Base-by-base conservation (phyloP, 306 rosid genomes). In the Delonix regia region DNA sequence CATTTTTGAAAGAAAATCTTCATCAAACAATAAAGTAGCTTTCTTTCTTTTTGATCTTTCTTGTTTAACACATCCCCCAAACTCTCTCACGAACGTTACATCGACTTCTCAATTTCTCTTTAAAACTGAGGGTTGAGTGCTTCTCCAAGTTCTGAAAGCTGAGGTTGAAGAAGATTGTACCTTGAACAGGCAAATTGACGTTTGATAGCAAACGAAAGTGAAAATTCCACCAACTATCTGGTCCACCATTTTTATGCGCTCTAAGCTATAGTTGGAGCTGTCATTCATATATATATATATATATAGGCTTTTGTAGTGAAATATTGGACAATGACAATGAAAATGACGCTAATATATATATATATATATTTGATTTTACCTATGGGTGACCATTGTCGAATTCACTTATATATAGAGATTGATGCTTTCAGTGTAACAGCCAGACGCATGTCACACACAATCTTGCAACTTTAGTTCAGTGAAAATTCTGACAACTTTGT, bases 161-260 rank as follows among this genome's bases (percentile, higher is more conserved):
- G 52, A 49, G 77, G 73, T 49, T 72, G 71, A 82, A 51, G 22
- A 25, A 75, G 69, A 70, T 52, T 62, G 45, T 76, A 65, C 76
- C 81, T 27, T 21, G 42, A 76, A 70, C 53, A 61, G 18, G 30
- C 9, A 62, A 70, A 21, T 69, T 21, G 16, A 62, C 5, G 1
- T 25, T 25, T 18, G 64, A 25, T 18, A 24, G n/a, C 9, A 8
- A 57, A 25, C 9, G 18, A 57, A 25, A 10, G 34, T 24, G 34
- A 56, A 18, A 30, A 18, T 18, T 34, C 63, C 27, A 56, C n/a
- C 18, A 3, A 56, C 5, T 42, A 7, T 11, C n/a, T n/a, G 66
- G 68, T 76, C 77, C 80, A 75, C 73, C 41, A 49, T 60, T 60
- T 71, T 61, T 14, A 57, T 59, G 64, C 52, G 80, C 65, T 73